Evolutionary conservation across 106 monocot species (phyloP).

Genomic region (Platanthera zijinensis): DNA sequence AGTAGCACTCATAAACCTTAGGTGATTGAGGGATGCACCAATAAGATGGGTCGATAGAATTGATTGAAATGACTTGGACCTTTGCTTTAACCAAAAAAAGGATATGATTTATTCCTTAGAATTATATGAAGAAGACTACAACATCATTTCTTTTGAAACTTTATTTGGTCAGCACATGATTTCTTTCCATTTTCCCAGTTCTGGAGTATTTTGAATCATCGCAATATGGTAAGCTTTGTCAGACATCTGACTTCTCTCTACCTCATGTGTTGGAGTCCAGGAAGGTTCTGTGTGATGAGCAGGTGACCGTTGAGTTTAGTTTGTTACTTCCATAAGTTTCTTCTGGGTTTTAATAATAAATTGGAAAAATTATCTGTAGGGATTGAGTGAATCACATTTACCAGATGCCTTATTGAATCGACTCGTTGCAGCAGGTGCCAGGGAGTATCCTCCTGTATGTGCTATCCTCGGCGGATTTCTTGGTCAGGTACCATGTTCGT

Average conservation of each 20-base stretch:
- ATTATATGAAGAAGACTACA: too few relatives aligned
- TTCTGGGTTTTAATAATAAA: constrained; percentile 11
- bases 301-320: constrained; percentile 26
- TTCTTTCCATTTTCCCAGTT: constrained; percentile 32
- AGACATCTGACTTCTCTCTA: constrained; percentile 49
- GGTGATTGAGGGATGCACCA: too few relatives aligned
- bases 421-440: constrained; percentile 48
- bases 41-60: too few relatives aligned
- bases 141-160: background rate
- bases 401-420: constrained; percentile 41
- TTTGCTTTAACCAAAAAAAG: background rate
- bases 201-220: constrained; percentile 63
- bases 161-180: background rate
- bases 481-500: constrained; percentile 55
- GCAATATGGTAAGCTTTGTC: constrained; percentile 38
- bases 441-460: constrained; percentile 85
- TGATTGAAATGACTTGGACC: too few relatives aligned
- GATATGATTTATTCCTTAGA: background rate
- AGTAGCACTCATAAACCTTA: too few relatives aligned
- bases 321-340: background rate
- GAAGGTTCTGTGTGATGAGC: constrained; percentile 65
- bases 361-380: constrained; percentile 25
- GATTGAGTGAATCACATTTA: constrained; percentile 56
- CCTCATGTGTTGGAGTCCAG: constrained; percentile 38
- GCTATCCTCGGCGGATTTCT: constrained; percentile 86